Evolutionary conservation across 2,329 filamentous ascomycete genomes (phyloP), one percentile per base, ranked within the genome.

Genomic region (Chaetomiaceae sp.): DNA sequence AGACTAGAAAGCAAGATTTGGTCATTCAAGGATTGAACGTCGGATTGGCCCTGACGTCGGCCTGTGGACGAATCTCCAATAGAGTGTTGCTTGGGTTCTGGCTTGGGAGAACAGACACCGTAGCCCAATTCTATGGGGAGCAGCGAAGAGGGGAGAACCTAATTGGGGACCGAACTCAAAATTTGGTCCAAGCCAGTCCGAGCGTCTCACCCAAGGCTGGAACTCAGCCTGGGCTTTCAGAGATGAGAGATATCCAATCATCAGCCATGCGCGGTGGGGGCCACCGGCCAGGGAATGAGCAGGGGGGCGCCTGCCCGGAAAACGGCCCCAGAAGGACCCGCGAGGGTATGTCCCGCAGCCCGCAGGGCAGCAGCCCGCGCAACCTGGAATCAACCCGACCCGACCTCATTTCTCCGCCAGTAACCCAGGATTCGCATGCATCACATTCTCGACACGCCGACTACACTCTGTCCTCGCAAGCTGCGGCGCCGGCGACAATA

Each of bases 331-430:
- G 32, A n/a, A 30, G 38, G 32, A 25, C 18, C 16, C 14, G 8
- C n/a, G 41, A 30, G 40, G 40, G 27, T 29, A 27, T 29, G n/a
- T 33, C n/a, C 27, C 8, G 36, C 16, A 21, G 4, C 5, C 37
- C 16, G 14, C 8, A 11, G 13, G 30, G 4, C 14, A 4, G 4
- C 9, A 33, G 30, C 30, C 9, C 8, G 4, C 14, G 18, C 47
- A 40, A 14, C 20, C 46, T 32, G 41, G 25, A 40, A 43, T 34
- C 44, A 45, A 58, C 48, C 44, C 30, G 25, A 34, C 33, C 30
- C 45, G 42, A 58, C 52, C 44, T 54, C 56, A 56, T 54, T 57
- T 58, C 58, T 53, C 55, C 49, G 48, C 20, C 25, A n/a, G n/a
- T 53, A 20, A 3, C 13, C 11, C 54, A 33, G 54, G 51, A 45